Evolutionary conservation across 2,329 filamentous ascomycete genomes (phyloP).

Genomic region (Dactylellina leptospora): DNA sequence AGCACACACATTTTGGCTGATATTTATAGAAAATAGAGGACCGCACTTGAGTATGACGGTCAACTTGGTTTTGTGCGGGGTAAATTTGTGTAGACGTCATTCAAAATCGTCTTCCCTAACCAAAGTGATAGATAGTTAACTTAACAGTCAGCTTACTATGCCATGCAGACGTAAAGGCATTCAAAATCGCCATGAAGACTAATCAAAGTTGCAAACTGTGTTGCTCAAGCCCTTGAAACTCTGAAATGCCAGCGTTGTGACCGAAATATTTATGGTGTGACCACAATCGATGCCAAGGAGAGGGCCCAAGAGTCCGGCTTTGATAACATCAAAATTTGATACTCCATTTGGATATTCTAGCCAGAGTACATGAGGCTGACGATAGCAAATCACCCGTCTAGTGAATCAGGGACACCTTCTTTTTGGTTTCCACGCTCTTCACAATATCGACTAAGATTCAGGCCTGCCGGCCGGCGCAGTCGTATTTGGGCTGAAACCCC

Average conservation of each 20-base stretch:
- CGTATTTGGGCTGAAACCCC: constrained; percentile 8
- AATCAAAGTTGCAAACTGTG: not conserved
- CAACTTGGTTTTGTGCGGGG: no score
- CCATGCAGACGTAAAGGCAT: not conserved
- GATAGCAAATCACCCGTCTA: not conserved
- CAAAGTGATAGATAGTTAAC: not conserved
- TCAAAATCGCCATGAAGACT: not conserved
- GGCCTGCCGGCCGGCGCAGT: constrained; percentile 5
- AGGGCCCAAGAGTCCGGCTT: not conserved
- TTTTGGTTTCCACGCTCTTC: not conserved
- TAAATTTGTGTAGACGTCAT: constrained; percentile 8
- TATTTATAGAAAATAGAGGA: no score
- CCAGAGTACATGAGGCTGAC: not conserved
- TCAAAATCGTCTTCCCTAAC: not conserved
- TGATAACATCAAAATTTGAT: not conserved
- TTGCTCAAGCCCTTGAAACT: no score
- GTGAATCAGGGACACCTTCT: constrained; percentile 21
- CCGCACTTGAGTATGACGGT: no score
- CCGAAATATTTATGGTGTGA: not conserved
- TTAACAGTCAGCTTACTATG: not conserved
- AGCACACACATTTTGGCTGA: no score
- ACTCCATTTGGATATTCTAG: not conserved
- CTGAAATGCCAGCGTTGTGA: no score
- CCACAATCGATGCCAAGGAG: not conserved
- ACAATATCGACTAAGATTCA: not conserved